phyloP scores from a whole-genome alignment of 805 yeast species.

The Kodamaea nitidulidarum region DNA sequence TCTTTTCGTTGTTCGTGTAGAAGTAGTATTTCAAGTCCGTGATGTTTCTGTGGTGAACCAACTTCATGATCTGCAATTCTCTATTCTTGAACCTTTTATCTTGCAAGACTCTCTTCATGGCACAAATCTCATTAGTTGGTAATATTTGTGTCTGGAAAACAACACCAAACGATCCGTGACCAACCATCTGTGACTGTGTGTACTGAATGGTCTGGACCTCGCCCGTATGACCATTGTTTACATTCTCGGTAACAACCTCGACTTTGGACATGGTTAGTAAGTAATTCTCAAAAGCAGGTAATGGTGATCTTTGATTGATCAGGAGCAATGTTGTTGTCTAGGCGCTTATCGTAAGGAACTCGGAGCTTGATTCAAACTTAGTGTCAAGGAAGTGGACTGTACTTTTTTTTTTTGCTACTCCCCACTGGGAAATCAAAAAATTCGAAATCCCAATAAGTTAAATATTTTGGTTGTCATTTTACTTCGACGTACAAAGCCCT shows the following conservation, averaged over 20 bases:
- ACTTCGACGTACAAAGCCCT: too few relatives aligned
- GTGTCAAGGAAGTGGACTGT: slow-evolving; percentile 4
- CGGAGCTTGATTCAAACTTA: slow-evolving; percentile 1
- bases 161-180: slow-evolving; percentile 99
- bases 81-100: slow-evolving; percentile 92
- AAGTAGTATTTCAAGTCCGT: slow-evolving; percentile 86
- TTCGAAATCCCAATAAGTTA: neutral
- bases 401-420: slow-evolving; percentile 2
- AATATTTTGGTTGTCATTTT: neutral
- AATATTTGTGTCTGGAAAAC: slow-evolving; percentile 84
- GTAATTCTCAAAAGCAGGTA: neutral
- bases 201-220: slow-evolving; percentile 60
- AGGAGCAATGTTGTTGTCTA: neutral
- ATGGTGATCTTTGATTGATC: neutral
- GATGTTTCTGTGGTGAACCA: slow-evolving; percentile 79
- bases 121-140: slow-evolving; percentile 76
- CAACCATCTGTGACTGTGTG: slow-evolving; percentile 84
- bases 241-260: slow-evolving; percentile 57
- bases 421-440: slow-evolving; percentile 1
- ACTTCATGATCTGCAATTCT: slow-evolving; percentile 92
- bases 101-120: slow-evolving; percentile 93
- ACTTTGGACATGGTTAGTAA: slow-evolving; percentile 42
- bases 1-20: slow-evolving; percentile 67
- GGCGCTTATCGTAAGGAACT: neutral
- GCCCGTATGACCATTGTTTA: slow-evolving; percentile 68